Evolutionary conservation across 1,284 basidiomycete genomes (phyloP).

Genomic region (Ceratobasidium sp.): DNA sequence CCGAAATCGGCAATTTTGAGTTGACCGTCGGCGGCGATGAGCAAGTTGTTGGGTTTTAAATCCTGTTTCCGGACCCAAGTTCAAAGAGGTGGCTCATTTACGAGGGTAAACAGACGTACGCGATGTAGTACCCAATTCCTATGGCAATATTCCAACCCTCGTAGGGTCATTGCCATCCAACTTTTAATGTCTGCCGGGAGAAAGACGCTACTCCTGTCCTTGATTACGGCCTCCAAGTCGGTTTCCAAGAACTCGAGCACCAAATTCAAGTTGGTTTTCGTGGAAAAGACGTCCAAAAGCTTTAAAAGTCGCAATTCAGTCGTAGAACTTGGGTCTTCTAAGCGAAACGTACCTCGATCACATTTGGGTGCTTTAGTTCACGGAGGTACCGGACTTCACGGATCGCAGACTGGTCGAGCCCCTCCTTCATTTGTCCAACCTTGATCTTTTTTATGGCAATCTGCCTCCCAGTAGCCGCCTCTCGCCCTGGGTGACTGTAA

Average conservation of each 20-base stretch:
- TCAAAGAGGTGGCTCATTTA: neutral
- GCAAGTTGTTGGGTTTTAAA: slow-evolving; percentile 97
- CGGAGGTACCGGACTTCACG: slow-evolving; percentile 97
- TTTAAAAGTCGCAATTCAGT: slow-evolving; percentile 48
- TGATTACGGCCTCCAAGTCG: slow-evolving; percentile 97
- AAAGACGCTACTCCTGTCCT: slow-evolving; percentile 90
- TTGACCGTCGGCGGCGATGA: slow-evolving; percentile 88
- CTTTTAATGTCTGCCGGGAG: slow-evolving; percentile 96
- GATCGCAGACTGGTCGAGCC: slow-evolving; percentile 97
- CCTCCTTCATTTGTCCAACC: slow-evolving; percentile 96
- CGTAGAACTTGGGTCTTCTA: neutral
- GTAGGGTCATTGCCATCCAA: slow-evolving; percentile 98
- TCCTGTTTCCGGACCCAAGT: slow-evolving; percentile 62
- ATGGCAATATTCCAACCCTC: slow-evolving; percentile 97
- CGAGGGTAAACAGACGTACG: slow-evolving; percentile 55
- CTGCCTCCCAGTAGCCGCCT: slow-evolving; percentile 72
- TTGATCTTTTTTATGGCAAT: slow-evolving; percentile 99
- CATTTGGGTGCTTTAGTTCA: slow-evolving; percentile 92
- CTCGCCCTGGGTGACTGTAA: slow-evolving; percentile 58
- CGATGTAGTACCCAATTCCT: slow-evolving; percentile 92
- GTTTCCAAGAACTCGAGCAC: slow-evolving; percentile 97
- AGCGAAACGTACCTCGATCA: slow-evolving; percentile 78
- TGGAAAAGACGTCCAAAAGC: slow-evolving; percentile 97
- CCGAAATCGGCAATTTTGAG: slow-evolving; percentile 99
- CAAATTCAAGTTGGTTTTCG: slow-evolving; percentile 94